Percentiles rank a stretch among this genome's conserved stretches.
These are phyloP conservation scores for Glaciozyma antarctica DNA, from an alignment of 768 basidiomycete species.

Conservation along the genomic window DNA sequence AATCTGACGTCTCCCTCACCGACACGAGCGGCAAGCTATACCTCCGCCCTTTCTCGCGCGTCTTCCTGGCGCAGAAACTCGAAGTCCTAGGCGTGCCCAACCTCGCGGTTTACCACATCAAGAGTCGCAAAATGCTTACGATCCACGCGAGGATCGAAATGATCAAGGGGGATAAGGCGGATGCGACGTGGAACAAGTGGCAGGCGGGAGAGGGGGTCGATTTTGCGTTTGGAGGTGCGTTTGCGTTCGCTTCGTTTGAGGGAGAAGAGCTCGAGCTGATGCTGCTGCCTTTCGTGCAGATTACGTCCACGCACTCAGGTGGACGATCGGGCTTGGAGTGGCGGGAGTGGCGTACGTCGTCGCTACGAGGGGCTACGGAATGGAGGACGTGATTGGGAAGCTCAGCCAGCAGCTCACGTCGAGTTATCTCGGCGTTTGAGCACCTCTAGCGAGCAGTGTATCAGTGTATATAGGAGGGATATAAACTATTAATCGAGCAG, in stretches of 20 bases:
- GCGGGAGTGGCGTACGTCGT: constrained; percentile 5
- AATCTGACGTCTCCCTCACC: constrained; percentile 9
- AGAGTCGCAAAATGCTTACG: constrained; percentile 10
- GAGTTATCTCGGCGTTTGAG: background rate
- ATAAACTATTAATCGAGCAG: background rate
- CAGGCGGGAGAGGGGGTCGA: constrained; percentile 24
- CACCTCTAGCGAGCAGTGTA: background rate
- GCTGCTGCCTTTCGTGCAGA: background rate
- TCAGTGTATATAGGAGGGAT: background rate
- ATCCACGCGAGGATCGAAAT: constrained; percentile 23
- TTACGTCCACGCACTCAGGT: constrained; percentile 14
- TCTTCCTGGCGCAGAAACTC: constrained; percentile 29
- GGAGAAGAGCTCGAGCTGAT: background rate
- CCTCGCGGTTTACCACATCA: constrained; percentile 27
- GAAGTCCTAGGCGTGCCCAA: constrained; percentile 27
- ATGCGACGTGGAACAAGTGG: constrained; percentile 26
- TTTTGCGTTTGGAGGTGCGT: constrained; percentile 16
- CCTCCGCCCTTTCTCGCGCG: constrained; percentile 32
- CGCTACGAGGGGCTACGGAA: background rate
- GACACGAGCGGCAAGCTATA: constrained; percentile 19
- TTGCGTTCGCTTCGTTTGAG: background rate
- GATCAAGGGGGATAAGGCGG: constrained; percentile 5
- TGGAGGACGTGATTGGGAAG: constrained; percentile 6
- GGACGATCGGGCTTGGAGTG: constrained; percentile 13
- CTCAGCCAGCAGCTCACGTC: background rate